A percentile compares a stretch with the other conserved stretches of the same genome.
These are phyloP conservation scores for Rubus idaeus DNA, from an alignment of 306 rosid genomes.

Conservation along the genomic window DNA sequence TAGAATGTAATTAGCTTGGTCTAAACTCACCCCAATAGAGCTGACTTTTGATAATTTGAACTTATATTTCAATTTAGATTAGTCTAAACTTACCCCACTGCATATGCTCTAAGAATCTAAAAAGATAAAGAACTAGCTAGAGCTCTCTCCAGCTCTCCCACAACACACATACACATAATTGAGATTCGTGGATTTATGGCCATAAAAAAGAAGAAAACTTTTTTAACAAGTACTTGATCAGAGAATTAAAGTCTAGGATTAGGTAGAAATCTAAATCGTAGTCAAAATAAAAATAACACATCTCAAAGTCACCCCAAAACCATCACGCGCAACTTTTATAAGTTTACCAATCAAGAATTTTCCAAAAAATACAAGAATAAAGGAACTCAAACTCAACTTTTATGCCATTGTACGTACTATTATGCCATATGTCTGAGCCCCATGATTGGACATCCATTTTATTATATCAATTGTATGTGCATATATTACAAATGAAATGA, in stretches of 20 bases:
- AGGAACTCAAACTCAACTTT: conserved; percentile 7
- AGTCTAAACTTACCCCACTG: no score
- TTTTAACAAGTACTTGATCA: background rate
- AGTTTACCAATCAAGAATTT: background rate
- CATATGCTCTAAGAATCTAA: no score
- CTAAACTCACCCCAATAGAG: no score
- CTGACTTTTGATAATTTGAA: no score
- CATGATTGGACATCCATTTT: conserved; percentile 1
- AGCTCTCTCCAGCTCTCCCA: no score
- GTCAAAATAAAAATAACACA: background rate
- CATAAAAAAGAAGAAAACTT: background rate
- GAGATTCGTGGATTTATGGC: background rate
- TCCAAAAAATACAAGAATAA: background rate
- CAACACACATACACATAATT: background rate
- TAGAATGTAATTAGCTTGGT: no score
- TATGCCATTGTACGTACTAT: background rate
- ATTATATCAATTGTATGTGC: background rate
- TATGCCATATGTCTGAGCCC: background rate
- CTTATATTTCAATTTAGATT: no score
- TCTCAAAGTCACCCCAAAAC: background rate
- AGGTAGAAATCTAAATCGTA: background rate
- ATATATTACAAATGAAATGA: background rate
- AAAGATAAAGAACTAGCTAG: no score
- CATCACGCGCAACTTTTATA: background rate
- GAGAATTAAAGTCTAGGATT: background rate